phyloP scores from a whole-genome alignment of 768 basidiomycete species.

The Nevesoporus exiguus region DNA sequence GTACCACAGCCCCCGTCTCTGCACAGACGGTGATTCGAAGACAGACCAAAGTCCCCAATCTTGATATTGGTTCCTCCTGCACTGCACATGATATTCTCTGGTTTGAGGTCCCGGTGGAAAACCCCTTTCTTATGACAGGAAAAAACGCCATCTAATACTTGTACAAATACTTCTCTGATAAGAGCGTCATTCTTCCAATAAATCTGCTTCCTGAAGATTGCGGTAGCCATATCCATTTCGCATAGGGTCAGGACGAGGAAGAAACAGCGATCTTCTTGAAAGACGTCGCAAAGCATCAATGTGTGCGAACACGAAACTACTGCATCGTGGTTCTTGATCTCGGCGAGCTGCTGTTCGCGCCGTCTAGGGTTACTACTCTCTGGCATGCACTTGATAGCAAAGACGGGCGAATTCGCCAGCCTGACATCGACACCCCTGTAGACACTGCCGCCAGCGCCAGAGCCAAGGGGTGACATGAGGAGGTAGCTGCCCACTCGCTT shows the following conservation, averaged over 20 bases:
- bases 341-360: slow-evolving; percentile 60
- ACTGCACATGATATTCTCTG: slow-evolving; percentile 73
- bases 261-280: slow-evolving; percentile 55
- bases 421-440: slow-evolving; percentile 63
- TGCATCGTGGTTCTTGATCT: slow-evolving; percentile 52
- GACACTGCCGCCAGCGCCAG: slow-evolving; percentile 75
- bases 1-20: slow-evolving; percentile 59
- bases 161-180: slow-evolving; percentile 65
- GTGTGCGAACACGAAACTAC: slow-evolving; percentile 51
- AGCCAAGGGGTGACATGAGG: slow-evolving; percentile 61
- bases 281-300: slow-evolving; percentile 59
- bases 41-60: slow-evolving; percentile 78
- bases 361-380: slow-evolving; percentile 48
- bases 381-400: slow-evolving; percentile 75
- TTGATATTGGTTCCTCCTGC: slow-evolving; percentile 49
- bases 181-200: slow-evolving; percentile 58
- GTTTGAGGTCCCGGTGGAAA: slow-evolving; percentile 85
- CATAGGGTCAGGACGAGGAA: slow-evolving; percentile 67
- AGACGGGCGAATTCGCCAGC: slow-evolving; percentile 38
- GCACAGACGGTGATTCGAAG: slow-evolving; percentile 43
- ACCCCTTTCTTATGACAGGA: slow-evolving; percentile 69
- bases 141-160: slow-evolving; percentile 74
- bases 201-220: slow-evolving; percentile 43
- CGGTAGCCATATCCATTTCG: slow-evolving; percentile 63
- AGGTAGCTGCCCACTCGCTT: slow-evolving; percentile 54